phyloP scores from a whole-genome alignment of 1,284 basidiomycete species.

The Ganoderma multipileum region DNA sequence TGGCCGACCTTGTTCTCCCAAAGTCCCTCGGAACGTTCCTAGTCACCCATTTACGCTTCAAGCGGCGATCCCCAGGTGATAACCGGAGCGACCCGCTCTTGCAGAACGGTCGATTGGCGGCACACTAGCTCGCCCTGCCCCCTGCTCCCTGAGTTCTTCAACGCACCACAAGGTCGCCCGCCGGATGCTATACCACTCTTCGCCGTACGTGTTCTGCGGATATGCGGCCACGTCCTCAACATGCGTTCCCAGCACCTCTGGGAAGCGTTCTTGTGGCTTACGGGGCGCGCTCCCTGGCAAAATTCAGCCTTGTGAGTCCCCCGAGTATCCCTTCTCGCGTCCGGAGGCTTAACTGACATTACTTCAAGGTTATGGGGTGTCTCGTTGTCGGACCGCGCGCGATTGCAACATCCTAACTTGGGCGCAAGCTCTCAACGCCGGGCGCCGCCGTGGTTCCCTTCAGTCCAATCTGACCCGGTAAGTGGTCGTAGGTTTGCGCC shows the following conservation, averaged over 20 bases:
- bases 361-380: slow-evolving; percentile 30
- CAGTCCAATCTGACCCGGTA: slow-evolving; percentile 8
- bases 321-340: slow-evolving; percentile 11
- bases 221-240: slow-evolving; percentile 13
- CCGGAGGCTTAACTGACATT: slow-evolving; percentile 14
- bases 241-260: slow-evolving; percentile 10
- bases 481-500: slow-evolving; percentile 10
- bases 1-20: slow-evolving; percentile 19
- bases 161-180: slow-evolving; percentile 13
- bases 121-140: slow-evolving; percentile 15
- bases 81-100: slow-evolving; percentile 25
- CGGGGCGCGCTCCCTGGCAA: slow-evolving; percentile 6
- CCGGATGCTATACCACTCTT: slow-evolving; percentile 18
- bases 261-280: slow-evolving; percentile 15
- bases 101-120: slow-evolving; percentile 18
- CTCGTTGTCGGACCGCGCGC: slow-evolving; percentile 19
- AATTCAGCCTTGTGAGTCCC: slow-evolving; percentile 20
- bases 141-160: slow-evolving; percentile 8
- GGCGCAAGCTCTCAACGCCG: slow-evolving; percentile 6
- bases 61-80: slow-evolving; percentile 34
- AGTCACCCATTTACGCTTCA: slow-evolving; percentile 11
- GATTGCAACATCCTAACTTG: slow-evolving; percentile 20
- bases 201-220: slow-evolving; percentile 16
- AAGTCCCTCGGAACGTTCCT: slow-evolving; percentile 26
- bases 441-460: slow-evolving; percentile 9